Base-by-base conservation (phyloP, 1,284 basidiomycete species). In the Polyporus tsugae region DNA sequence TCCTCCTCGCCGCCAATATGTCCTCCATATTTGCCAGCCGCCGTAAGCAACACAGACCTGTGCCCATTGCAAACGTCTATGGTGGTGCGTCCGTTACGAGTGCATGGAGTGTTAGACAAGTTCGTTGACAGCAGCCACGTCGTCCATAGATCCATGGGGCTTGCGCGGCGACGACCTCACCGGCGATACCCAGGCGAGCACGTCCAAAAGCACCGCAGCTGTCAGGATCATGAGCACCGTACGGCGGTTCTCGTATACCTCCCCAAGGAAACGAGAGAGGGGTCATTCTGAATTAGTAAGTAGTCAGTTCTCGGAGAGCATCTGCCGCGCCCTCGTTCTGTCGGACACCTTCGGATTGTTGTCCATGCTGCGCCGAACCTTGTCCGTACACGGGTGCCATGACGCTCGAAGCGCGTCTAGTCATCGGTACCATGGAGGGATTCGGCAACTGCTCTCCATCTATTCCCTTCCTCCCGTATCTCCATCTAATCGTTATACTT, bases 211-310 rank as follows among this genome's bases (percentile, higher is more conserved):
- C n/a, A 70, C 69, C 6, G 66, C 78, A 33, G 80, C 84, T 1
- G 82, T 82, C 35, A 82, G 81, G 67, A 78, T 86, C 64, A 82
- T 86, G 77, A 80, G 78, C 61, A 83, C 83, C 36, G 80, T 87
- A 63, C 80, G 79, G 58, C 79, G 82, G 25, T 82, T 78, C 72
- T 85, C 74, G 73, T 69, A 80, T 79, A 73, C 82, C 77, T 64
- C 71, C 25, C 67, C 70, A 13, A 76, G 74, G 75, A 76, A 74
- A 68, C 79, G 79, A 64, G 79, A 77, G 72, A 75, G 74, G 17
- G 67, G 67, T 11, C 69, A 80, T 75, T 41, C n/a, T 10, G 44
- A 46, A 46, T 46, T 64, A 72, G 78, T 78, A 68, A 69, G 81
- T 77, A 42, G 7, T 22, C 36, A 22, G 11, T 11, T 59, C 10